Evolutionary conservation across 2,329 filamentous ascomycete genomes (phyloP).

Genomic region (Aureobasidium sp.): DNA sequence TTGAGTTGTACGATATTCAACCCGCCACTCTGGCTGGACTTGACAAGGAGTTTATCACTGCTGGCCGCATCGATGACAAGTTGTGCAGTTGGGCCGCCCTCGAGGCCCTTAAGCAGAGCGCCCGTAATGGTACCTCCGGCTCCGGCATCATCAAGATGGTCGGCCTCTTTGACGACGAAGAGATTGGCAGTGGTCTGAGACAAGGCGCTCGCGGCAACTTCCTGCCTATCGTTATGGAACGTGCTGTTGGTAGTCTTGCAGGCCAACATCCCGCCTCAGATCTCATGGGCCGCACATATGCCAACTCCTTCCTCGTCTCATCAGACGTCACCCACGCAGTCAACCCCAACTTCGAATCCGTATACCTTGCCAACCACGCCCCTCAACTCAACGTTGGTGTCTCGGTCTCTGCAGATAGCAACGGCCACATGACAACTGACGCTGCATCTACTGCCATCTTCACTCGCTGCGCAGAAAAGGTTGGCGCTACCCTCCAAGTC

Average conservation of each 20-base stretch:
- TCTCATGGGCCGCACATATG: conserved; percentile 73
- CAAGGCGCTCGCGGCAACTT: conserved; percentile 90
- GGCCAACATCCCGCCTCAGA: conserved; percentile 39
- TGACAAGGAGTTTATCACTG: conserved; percentile 90
- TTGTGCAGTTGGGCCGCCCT: conserved; percentile 91
- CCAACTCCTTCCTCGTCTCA: conserved; percentile 85
- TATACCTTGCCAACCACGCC: conserved; percentile 78
- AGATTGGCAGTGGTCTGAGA: conserved; percentile 84
- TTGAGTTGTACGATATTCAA: conserved; percentile 88
- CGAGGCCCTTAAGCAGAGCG: conserved; percentile 61
- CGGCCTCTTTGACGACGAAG: conserved; percentile 94
- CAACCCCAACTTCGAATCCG: conserved; percentile 84
- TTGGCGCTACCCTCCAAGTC: conserved; percentile 65
- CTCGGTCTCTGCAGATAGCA: conserved; percentile 71
- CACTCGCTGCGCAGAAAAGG: conserved; percentile 68
- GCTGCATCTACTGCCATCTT: conserved; percentile 76
- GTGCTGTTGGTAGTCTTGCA: conserved; percentile 65
- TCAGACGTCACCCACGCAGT: conserved; percentile 91
- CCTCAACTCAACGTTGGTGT: conserved; percentile 86
- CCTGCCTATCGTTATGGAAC: conserved; percentile 71
- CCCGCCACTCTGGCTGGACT: conserved; percentile 77
- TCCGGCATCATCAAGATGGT: conserved; percentile 76
- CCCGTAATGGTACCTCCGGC: conserved; percentile 46
- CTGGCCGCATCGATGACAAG: conserved; percentile 93
- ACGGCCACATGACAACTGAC: conserved; percentile 96